Evolutionary conservation across 2,329 filamentous ascomycete species (phyloP).

Genomic region (Teratosphaeriaceae sp.): DNA sequence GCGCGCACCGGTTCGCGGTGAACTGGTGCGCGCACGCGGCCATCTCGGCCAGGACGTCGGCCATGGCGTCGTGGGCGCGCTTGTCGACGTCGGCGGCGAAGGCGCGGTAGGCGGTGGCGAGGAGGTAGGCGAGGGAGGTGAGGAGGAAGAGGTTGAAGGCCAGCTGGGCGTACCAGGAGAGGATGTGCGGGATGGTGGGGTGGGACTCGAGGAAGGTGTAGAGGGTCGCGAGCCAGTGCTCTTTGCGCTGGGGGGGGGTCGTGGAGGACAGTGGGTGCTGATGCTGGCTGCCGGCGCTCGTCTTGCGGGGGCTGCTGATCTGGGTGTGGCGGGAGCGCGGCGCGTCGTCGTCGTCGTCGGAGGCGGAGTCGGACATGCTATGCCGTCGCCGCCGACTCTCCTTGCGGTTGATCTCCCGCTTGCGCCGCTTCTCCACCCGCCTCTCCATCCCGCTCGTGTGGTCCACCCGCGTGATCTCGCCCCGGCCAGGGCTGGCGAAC

Average conservation of each 20-base stretch:
- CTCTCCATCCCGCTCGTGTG: constrained; percentile 34
- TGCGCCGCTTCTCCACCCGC: constrained; percentile 27
- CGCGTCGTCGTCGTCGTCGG: constrained; percentile 21
- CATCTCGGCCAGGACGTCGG: constrained; percentile 63
- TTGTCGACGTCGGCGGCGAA: constrained; percentile 69
- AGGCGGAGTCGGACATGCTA: constrained; percentile 28
- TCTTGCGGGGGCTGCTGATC: constrained; percentile 18
- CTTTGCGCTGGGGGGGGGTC: constrained; percentile 10
- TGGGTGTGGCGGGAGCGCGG: background rate
- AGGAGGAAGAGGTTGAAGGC: constrained; percentile 59
- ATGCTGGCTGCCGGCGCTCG: too few species aligned
- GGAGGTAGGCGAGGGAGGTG: constrained; percentile 53
- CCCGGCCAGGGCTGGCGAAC: constrained; percentile 33
- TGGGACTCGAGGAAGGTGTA: constrained; percentile 59
- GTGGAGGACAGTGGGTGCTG: too few species aligned
- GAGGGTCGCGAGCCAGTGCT: constrained; percentile 36
- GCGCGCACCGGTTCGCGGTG: constrained; percentile 66
- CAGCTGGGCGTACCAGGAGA: constrained; percentile 61
- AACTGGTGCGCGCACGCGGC: constrained; percentile 67
- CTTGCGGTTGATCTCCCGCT: constrained; percentile 20
- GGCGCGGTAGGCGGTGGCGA: constrained; percentile 62
- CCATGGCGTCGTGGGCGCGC: constrained; percentile 62
- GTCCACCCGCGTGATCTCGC: constrained; percentile 28
- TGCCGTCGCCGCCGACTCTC: constrained; percentile 21
- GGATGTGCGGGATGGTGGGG: constrained; percentile 57